Percentiles rank a stretch among this genome's conserved stretches.
Evolutionary conservation across 805 yeast genomes (phyloP).

Genomic region (Candida andamanensis): DNA sequence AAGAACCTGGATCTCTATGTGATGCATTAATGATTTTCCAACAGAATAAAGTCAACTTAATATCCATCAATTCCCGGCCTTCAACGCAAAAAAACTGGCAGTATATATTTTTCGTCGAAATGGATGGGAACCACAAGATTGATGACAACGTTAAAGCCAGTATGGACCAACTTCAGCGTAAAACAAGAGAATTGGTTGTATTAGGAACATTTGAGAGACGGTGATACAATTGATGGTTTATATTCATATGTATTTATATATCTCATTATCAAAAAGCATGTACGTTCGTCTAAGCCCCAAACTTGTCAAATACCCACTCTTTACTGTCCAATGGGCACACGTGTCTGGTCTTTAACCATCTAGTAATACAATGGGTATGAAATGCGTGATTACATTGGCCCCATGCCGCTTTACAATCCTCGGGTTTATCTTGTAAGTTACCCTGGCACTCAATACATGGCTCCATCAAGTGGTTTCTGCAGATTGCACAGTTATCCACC

Average conservation of each 20-base stretch:
- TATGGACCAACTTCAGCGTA: constrained; percentile 36
- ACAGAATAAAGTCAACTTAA: constrained; percentile 53
- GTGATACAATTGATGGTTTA: constrained; percentile 4
- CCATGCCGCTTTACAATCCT: constrained; percentile 93
- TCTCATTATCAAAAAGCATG: constrained; percentile 3
- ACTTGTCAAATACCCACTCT: constrained; percentile 73
- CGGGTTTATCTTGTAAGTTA: constrained; percentile 55
- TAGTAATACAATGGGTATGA: constrained; percentile 92
- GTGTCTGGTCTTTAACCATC: constrained; percentile 93
- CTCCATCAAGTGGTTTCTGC: constrained; percentile 97
- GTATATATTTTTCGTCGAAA: constrained; percentile 77
- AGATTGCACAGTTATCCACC: constrained; percentile 95
- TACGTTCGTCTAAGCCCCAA: constrained; percentile 48
- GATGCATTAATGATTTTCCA: constrained; percentile 57
- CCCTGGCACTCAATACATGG: constrained; percentile 97
- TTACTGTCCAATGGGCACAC: constrained; percentile 95
- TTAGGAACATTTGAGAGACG: constrained; percentile 55
- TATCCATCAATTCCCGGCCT: constrained; percentile 75
- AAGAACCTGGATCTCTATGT: constrained; percentile 72
- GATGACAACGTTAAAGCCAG: constrained; percentile 27
- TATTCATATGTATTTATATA: constrained; percentile 16
- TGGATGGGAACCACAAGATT: constrained; percentile 36
- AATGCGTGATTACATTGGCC: constrained; percentile 98
- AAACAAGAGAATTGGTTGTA: constrained; percentile 47
- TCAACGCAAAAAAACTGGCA: constrained; percentile 66